phyloP scores from a whole-genome alignment of 208 protist species.

The Borovskyia barvae region DNA sequence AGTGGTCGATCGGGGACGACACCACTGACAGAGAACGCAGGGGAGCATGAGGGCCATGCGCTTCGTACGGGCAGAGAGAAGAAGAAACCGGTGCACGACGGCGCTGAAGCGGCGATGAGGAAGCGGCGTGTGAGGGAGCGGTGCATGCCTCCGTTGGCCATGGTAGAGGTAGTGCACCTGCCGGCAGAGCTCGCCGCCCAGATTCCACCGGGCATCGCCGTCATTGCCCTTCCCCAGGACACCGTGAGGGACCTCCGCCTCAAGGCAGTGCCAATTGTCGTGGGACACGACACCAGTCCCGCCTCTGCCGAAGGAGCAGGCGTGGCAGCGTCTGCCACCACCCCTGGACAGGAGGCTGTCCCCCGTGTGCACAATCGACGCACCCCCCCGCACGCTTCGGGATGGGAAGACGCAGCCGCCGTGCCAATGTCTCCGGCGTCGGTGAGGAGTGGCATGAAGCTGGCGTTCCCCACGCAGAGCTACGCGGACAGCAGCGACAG shows the following conservation, averaged over 20 bases:
- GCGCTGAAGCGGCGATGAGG: not conserved
- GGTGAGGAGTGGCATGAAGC: too few relatives aligned
- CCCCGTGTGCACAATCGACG: too few relatives aligned
- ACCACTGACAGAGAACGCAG: not conserved
- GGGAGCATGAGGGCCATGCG: not conserved
- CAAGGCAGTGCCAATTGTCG: not conserved
- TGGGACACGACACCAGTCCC: not conserved
- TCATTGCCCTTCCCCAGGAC: slow-evolving; percentile 22
- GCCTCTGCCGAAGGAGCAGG: not conserved
- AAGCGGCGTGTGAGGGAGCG: not conserved
- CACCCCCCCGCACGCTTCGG: too few relatives aligned
- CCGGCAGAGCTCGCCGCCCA: slow-evolving; percentile 15
- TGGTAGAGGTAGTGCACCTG: slow-evolving; percentile 23
- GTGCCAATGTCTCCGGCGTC: not conserved
- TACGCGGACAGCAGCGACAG: not conserved
- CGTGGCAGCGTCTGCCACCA: not conserved
- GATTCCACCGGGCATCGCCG: slow-evolving; percentile 18
- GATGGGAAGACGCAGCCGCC: not conserved
- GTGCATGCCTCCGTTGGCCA: slow-evolving; percentile 15
- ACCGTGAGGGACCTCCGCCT: slow-evolving; percentile 11
- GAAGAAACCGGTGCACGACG: not conserved
- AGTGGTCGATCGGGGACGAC: slow-evolving; percentile 1
- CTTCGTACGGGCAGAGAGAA: not conserved
- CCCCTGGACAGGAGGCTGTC: not conserved
- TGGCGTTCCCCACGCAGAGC: not conserved